Percentiles rank a stretch among this genome's conserved stretches.
These are phyloP conservation scores for Calocybe indica DNA, from an alignment of 768 basidiomycete genomes.

Conservation along the genomic window DNA sequence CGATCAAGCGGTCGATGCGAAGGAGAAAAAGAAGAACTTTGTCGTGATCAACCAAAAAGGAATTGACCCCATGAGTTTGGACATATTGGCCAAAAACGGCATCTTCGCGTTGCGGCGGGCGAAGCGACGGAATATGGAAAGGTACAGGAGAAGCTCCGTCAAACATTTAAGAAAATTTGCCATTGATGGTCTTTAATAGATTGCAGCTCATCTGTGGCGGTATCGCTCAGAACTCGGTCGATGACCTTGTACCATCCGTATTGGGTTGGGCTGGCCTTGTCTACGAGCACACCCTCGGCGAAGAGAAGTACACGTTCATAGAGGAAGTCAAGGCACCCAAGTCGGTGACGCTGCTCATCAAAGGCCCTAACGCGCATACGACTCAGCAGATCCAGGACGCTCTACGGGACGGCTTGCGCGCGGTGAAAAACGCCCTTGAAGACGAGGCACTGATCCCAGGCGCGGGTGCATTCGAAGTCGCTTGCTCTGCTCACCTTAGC, in stretches of 20 bases:
- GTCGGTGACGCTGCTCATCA: constrained; percentile 93
- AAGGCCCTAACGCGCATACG: constrained; percentile 95
- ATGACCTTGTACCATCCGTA: constrained; percentile 85
- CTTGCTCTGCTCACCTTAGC: constrained; percentile 80
- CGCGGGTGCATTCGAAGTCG: constrained; percentile 96
- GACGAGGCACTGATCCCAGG: constrained; percentile 87
- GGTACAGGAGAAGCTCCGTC: constrained; percentile 41
- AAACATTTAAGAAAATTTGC: constrained; percentile 1
- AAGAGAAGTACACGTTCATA: constrained; percentile 97
- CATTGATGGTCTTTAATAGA: constrained; percentile 30
- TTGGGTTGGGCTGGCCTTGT: constrained; percentile 98
- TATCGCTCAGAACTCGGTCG: constrained; percentile 94
- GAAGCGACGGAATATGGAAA: constrained; percentile 98
- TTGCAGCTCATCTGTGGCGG: constrained; percentile 94
- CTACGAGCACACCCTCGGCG: constrained; percentile 97
- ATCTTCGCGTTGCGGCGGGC: constrained; percentile 92
- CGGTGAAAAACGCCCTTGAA: constrained; percentile 95
- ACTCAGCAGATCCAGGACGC: constrained; percentile 97
- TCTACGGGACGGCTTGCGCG: constrained; percentile 92
- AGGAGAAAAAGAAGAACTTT: constrained; percentile 80
- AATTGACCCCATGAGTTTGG: constrained; percentile 94
- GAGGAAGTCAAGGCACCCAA: constrained; percentile 96
- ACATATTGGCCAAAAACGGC: constrained; percentile 94
- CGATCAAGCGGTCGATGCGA: constrained; percentile 82
- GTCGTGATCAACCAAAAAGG: constrained; percentile 99